Percentiles rank a stretch among this genome's conserved stretches.
Evolutionary conservation across 164 flowering plant species (phyloP).

Genomic region (Annona cherimola): DNA sequence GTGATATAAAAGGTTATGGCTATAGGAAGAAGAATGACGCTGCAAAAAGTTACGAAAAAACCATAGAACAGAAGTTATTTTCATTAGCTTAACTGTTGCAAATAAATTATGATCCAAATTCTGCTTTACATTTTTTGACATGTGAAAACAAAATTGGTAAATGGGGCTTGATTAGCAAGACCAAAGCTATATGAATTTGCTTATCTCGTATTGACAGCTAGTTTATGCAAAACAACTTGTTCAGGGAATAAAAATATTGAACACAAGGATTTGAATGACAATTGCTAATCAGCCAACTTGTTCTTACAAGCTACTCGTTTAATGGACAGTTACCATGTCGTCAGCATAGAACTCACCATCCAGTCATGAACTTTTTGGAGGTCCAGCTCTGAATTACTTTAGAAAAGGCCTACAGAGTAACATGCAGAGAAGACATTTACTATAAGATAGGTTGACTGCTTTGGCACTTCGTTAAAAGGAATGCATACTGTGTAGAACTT

Average conservation of each 20-base stretch:
- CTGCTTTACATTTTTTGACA: too few species aligned
- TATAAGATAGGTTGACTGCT: not conserved
- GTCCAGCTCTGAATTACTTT: constrained; percentile 65
- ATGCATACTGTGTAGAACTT: not conserved
- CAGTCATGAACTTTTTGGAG: constrained; percentile 64
- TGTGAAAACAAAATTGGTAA: not conserved
- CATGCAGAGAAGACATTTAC: not conserved
- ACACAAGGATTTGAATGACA: not conserved
- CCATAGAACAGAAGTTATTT: not conserved
- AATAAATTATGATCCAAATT: too few species aligned
- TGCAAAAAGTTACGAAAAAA: constrained; percentile 29
- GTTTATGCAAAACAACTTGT: too few species aligned
- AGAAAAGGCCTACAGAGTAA: constrained; percentile 37
- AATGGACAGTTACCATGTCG: not conserved
- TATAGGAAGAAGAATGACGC: constrained; percentile 71
- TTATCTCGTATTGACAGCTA: too few species aligned
- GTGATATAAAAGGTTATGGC: constrained; percentile 71
- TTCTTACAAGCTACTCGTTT: not conserved
- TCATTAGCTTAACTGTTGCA: not conserved
- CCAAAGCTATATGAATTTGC: too few species aligned
- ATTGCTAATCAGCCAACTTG: too few species aligned
- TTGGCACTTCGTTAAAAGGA: not conserved
- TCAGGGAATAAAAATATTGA: too few species aligned
- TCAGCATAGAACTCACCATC: constrained; percentile 42
- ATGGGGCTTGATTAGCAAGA: not conserved